Conservation (phyloP, 2,329 filamentous ascomycete species). For the Monosporascus sp. region DNA sequence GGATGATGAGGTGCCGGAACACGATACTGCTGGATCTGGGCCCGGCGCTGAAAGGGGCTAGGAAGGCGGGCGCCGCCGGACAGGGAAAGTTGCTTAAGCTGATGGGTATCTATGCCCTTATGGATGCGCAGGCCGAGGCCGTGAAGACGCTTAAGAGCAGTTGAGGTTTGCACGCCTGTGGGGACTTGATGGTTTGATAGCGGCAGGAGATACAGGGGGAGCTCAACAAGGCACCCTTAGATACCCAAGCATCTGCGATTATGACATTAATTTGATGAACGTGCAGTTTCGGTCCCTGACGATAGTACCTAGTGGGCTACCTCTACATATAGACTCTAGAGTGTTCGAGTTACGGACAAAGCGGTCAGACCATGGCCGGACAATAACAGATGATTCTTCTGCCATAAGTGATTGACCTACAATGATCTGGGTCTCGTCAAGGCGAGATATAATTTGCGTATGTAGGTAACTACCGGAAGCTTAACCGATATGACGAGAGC, state of each 20-base stretch:
- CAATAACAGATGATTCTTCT: too few species aligned
- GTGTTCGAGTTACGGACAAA: too few species aligned
- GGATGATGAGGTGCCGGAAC: slow-evolving; percentile 48
- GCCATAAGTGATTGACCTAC: too few species aligned
- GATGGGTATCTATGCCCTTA: slow-evolving; percentile 46
- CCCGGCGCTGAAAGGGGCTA: slow-evolving; percentile 40
- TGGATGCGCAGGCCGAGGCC: slow-evolving; percentile 49
- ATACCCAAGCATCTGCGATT: slow-evolving; percentile 12
- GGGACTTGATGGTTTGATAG: too few species aligned
- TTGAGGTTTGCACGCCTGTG: slow-evolving; percentile 4
- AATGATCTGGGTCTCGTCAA: background rate
- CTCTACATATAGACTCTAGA: too few species aligned
- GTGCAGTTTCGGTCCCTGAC: slow-evolving; percentile 4
- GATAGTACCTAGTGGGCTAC: too few species aligned
- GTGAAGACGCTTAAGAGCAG: slow-evolving; percentile 42
- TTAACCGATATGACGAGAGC: too few species aligned
- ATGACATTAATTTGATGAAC: slow-evolving; percentile 3
- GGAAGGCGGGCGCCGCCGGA: slow-evolving; percentile 36
- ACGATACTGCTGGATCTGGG: slow-evolving; percentile 52
- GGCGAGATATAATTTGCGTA: slow-evolving; percentile 4
- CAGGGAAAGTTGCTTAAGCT: slow-evolving; percentile 45
- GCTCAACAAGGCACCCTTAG: background rate
- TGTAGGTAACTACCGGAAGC: slow-evolving; percentile 2
- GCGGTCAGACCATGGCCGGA: too few species aligned
- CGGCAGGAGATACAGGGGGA: background rate